Evolutionary conservation across 2,329 filamentous ascomycete genomes (phyloP), one percentile per base, ranked within the genome.

Genomic region (Apiospora koreana): DNA sequence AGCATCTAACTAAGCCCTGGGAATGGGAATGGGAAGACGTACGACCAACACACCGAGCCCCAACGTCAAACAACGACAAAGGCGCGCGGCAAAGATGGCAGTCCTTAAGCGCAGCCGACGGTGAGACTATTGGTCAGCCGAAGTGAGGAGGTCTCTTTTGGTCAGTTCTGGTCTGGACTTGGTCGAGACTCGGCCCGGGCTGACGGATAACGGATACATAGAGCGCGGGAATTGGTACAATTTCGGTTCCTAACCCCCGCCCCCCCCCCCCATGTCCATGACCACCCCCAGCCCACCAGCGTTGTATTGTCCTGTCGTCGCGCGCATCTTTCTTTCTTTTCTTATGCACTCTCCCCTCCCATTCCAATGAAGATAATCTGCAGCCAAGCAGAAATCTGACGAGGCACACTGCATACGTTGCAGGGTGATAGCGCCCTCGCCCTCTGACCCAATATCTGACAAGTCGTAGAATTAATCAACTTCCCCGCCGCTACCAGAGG

Each of bases 321-420:
- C 50, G 41, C 25, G 28, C 28, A 9, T 28, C 10, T 31, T 35
- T 18, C 21, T 23, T 35, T 35, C 25, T 31, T n/a, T 31, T 31
- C 21, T 62, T 18, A 62, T 58, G 28, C 50, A 35, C 50, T 35
- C 50, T 9, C 50, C 8, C 28, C 18, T 21, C 54, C 54, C 54
- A 62, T 38, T 38, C 54, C 54, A 62, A 62, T 62, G 54, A 62
- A 62, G 54, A 62, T 62, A 38, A 62, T 62, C 54, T 62, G 54
- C 54, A 62, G 54, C 54, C 54, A 35, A 62, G 54, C 31, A 62
- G n/a, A 16, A 18, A 38, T 62, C 28, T 38, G 28, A 28, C n/a
- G 21, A 62, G 54, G 31, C 54, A 62, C 35, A 18, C 23, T 38
- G 31, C 54, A 62, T 62, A 18, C 23, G 14, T 38, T 38, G 28